phyloP scores from a whole-genome alignment of 108 stramenopile genomes.

The Nitzschia sp. region DNA sequence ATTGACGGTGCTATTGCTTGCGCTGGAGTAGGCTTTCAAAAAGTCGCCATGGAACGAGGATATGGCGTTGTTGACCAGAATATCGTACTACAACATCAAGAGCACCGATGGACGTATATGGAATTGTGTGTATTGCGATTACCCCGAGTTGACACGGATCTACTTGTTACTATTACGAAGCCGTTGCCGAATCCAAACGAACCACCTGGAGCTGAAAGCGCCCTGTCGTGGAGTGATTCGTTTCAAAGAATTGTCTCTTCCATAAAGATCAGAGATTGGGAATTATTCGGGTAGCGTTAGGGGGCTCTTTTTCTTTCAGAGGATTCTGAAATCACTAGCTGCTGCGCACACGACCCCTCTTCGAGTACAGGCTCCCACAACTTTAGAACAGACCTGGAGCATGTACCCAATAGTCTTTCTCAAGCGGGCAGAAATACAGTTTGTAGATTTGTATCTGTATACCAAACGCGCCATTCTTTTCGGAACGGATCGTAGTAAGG shows the following conservation, averaged over 20 bases:
- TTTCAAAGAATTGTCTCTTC: conserved; percentile 36
- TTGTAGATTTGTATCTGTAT: conserved; percentile 57
- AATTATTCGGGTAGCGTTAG: conserved; percentile 45
- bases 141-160: conserved; percentile 53
- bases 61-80: conserved; percentile 16
- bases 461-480: conserved; percentile 78
- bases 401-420: too few species aligned
- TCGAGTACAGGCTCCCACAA: too few species aligned
- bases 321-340: too few species aligned
- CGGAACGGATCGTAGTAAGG: conserved; percentile 80
- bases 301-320: too few species aligned
- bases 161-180: conserved; percentile 64
- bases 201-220: neutral
- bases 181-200: conserved; percentile 33
- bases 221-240: conserved; percentile 13
- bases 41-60: conserved; percentile 32
- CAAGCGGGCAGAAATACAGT: conserved; percentile 48
- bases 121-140: conserved; percentile 66
- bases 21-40: conserved; percentile 36
- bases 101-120: conserved; percentile 35
- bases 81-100: conserved; percentile 17
- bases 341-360: too few species aligned
- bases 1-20: conserved; percentile 18
- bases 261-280: conserved; percentile 61
- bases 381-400: too few species aligned